Evolutionary conservation across 352 stramenopile genomes (phyloP), one percentile per base, ranked within the genome.

Genomic region (Pythium aquatile): DNA sequence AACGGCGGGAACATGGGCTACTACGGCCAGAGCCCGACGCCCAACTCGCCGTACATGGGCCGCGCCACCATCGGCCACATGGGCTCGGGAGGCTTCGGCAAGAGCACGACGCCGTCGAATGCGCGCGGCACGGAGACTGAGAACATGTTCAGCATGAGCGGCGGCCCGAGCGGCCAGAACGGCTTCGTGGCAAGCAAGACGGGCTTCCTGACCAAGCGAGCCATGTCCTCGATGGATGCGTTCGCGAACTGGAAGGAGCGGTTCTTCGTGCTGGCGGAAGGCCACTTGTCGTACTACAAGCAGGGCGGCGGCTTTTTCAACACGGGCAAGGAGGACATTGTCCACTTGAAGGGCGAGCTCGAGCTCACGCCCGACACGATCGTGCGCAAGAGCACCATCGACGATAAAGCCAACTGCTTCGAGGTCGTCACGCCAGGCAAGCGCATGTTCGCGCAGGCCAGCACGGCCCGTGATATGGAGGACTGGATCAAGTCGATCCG

Each of bases 161-260:
- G 65, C 48, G 59, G 63, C n/a, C 46, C 47, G 5, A 54, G 49
- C 24, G 66, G 72, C 58, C 39, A 53, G n/a, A 67, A 67, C 58
- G 72, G 73, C n/a, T 94, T 93, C 54, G 84, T 90, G 33, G 84
- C 78, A 9, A 90, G 79, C 63, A 95, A 95, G 63, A 95, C 86
- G 42, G 86, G 86, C 7, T 93, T 92, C 62, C 73, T 95, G 11
- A 93, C 84, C 2, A 95, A 95, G 68, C 79, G 86, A 20, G 84
- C 86, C 53, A 95, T 95, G 79, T 92, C 84, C 17, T 90, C 79
- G 28, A 95, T 95, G 79, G 86, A 93, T 63, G 86, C 86, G 7
- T 91, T 95, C 53, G 86, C 86, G 26, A 95, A 95, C 69, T 95
- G 86, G 86, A 91, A 92, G 59, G 84, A 93, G 69, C 84, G 86